A percentile compares a stretch with the other conserved stretches of the same genome.
phyloP scores from a whole-genome alignment of 768 basidiomycete genomes.

The Kwoniella dendrophila region DNA sequence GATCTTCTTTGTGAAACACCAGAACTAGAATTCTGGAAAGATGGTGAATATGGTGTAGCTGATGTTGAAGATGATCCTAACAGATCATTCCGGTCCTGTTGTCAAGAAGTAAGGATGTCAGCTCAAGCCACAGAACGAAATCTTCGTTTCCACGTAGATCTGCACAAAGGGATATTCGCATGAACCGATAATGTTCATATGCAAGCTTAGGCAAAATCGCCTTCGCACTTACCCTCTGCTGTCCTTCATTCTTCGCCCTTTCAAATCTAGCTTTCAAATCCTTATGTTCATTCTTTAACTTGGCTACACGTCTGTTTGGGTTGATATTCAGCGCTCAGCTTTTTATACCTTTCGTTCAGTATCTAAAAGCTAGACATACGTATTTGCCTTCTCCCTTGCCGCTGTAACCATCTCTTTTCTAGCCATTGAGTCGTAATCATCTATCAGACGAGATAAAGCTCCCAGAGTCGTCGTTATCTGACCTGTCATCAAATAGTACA shows the following conservation, averaged over 20 bases:
- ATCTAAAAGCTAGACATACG: slow-evolving; percentile 61
- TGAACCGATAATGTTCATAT: no score
- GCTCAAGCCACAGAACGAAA: no score
- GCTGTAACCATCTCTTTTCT: slow-evolving; percentile 93
- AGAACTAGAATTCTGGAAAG: no score
- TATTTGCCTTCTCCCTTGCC: slow-evolving; percentile 93
- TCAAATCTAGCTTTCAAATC: slow-evolving; percentile 85
- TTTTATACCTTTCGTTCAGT: background rate
- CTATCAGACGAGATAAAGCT: slow-evolving; percentile 89
- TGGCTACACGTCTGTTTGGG: slow-evolving; percentile 76
- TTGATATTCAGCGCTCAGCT: background rate
- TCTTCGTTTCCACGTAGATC: no score
- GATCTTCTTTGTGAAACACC: slow-evolving; percentile 38
- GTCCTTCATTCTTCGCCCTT: slow-evolving; percentile 62
- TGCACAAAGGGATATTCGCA: no score
- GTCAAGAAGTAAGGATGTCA: no score
- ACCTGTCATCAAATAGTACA: slow-evolving; percentile 63
- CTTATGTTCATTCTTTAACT: slow-evolving; percentile 82
- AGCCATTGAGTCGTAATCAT: slow-evolving; percentile 96
- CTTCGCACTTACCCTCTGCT: slow-evolving; percentile 41
- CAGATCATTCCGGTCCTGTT: slow-evolving; percentile 41
- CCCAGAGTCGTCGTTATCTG: slow-evolving; percentile 98
- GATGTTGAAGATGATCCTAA: slow-evolving; percentile 20
- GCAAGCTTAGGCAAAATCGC: background rate
- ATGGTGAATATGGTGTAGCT: slow-evolving; percentile 39